A percentile compares a stretch with the other conserved stretches of the same genome.
phyloP scores from a whole-genome alignment of 148 eudicot genomes.

The Rhododendron ovatum region DNA sequence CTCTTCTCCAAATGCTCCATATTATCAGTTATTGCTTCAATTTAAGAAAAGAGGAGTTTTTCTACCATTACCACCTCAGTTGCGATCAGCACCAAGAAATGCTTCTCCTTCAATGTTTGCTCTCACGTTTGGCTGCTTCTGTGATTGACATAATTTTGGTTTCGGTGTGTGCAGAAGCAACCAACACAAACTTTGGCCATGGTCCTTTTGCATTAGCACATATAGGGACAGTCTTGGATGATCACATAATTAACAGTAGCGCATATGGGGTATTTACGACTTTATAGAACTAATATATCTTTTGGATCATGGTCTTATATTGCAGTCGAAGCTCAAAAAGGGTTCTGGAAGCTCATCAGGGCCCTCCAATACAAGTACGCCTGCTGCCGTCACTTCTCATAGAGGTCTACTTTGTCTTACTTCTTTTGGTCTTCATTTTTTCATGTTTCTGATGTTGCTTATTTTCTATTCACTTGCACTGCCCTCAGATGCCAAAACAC shows the following conservation, averaged over 20 bases:
- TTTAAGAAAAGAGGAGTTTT: not conserved
- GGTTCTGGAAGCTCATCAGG: slow-evolving; percentile 33
- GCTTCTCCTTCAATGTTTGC: not conserved
- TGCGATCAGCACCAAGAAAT: not conserved
- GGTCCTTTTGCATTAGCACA: not conserved
- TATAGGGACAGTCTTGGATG: not conserved
- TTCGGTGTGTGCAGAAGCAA: not conserved
- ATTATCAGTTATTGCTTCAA: not conserved
- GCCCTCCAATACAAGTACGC: slow-evolving; percentile 22
- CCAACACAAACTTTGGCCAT: not conserved
- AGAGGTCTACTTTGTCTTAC: slow-evolving; percentile 24
- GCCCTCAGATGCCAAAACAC: not conserved
- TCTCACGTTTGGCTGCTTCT: not conserved
- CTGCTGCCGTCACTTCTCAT: slow-evolving; percentile 24
- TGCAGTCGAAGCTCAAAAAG: slow-evolving; percentile 47
- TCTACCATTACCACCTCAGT: not conserved
- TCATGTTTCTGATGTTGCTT: not conserved
- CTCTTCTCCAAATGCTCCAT: not conserved
- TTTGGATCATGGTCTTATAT: slow-evolving; percentile 2
- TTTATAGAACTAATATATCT: slow-evolving; percentile 3
- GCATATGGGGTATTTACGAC: not conserved
- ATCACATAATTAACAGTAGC: not conserved
- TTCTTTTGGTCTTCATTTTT: not conserved
- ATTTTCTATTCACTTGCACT: not conserved
- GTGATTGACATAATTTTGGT: not conserved